Evolutionary conservation across 306 rosid genomes (phyloP).

Genomic region (Cicer bijugum): DNA sequence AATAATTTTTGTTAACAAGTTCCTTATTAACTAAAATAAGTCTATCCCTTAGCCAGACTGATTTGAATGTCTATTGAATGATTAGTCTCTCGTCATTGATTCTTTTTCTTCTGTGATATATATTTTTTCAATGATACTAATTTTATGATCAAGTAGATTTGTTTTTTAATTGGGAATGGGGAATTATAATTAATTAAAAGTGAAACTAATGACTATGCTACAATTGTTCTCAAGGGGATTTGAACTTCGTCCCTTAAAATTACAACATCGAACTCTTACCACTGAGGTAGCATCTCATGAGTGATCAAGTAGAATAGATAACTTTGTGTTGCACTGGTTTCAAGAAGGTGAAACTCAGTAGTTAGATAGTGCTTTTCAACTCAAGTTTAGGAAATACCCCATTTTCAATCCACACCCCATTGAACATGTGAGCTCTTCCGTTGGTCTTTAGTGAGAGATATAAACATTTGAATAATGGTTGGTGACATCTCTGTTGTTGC

Average conservation of each 20-base stretch:
- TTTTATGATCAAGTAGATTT: constrained; percentile 2
- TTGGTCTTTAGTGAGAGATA: constrained; percentile 10
- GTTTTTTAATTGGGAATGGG: too few species aligned
- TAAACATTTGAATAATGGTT: constrained; percentile 2
- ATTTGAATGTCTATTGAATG: constrained; percentile 38
- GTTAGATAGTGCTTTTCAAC: neutral
- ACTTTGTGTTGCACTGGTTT: constrained; percentile 7
- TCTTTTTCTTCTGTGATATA: constrained; percentile 8
- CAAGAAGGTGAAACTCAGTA: constrained; percentile 31
- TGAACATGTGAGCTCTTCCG: constrained; percentile 4
- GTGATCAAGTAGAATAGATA: neutral
- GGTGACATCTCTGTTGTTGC: neutral
- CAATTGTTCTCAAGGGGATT: too few species aligned
- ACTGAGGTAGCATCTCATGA: too few species aligned
- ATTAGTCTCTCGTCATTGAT: constrained; percentile 30
- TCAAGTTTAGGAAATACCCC: constrained; percentile 28
- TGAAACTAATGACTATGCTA: too few species aligned
- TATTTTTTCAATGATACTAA: constrained; percentile 21
- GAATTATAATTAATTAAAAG: too few species aligned
- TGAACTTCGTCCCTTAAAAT: too few species aligned
- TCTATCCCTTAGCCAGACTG: constrained; percentile 8
- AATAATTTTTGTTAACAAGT: constrained; percentile 37
- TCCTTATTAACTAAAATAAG: constrained; percentile 34
- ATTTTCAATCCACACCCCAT: neutral
- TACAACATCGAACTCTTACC: too few species aligned